Base-by-base conservation (phyloP, 495 filamentous ascomycete species). In the Penicillium bovifimosum region DNA sequence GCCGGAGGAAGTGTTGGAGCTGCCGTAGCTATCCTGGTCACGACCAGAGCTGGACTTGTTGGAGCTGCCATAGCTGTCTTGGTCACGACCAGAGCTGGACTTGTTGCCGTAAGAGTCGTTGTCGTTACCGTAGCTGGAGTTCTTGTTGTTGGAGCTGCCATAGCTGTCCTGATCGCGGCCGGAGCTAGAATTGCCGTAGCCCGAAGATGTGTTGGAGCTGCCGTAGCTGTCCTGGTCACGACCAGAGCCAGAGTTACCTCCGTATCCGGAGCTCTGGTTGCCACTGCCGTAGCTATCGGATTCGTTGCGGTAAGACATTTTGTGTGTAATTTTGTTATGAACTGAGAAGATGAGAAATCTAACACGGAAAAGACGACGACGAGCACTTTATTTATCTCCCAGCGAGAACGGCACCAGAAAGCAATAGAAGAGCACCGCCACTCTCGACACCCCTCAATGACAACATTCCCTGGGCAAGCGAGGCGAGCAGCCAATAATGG, bases 271-370 rank as follows among this genome's bases (percentile, higher is more conserved):
- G 47, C 11, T 41, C 36, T 40, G 18, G 36, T 48, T 48, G 34
- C 34, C 24, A 34, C 46, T 48, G 46, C 46, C 46, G 34, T 50
- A 50, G 48, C 38, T 50, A 13, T 42, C 31, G 16, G 48, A 50
- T 6, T 50, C 39, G 48, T 50, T 50, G 38, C 31, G 28, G 39
- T 50, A 50, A 34, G 48, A 50, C 48, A 50, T 50, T 10, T 10
- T 28, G 29, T 16, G 28, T 8, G 4, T 16, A 14, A 9, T 28
- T 41, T 24, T 43, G 11, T 31, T 28, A 24, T 16, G 48, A 11
- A 27, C 14, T 26, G 13, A 29, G n/a, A 31, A 39, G 34, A 20
- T 26, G 9, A 38, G 28, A 24, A 8, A 10, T 18, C 2, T 10
- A 6, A n/a, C 6, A 28, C 14, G n/a, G 39, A 2, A 36, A 36